Evolutionary conservation across 352 stramenopile genomes (phyloP).

Genomic region (Globisporangium iwayamae): DNA sequence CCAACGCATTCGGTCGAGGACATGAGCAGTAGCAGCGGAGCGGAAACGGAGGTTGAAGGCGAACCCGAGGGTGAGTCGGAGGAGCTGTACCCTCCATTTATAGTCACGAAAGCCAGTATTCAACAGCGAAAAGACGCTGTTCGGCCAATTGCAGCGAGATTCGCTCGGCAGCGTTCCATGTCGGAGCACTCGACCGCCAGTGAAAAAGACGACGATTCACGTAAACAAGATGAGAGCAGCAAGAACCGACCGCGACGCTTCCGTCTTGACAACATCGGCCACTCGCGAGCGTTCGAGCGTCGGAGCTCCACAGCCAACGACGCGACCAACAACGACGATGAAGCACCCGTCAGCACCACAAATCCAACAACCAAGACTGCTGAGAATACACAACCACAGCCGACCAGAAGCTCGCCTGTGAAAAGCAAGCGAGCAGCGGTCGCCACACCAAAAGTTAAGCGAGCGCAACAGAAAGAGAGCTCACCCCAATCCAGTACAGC

Average conservation of each 20-base stretch:
- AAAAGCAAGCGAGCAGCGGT: background rate
- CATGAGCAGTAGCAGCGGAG: constrained; percentile 50
- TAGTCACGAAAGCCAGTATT: background rate
- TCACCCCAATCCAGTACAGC: background rate
- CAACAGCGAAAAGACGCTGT: background rate
- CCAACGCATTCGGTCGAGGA: constrained; percentile 25
- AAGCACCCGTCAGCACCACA: background rate
- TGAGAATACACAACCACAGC: background rate
- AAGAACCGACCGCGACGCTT: constrained; percentile 23
- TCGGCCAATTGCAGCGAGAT: constrained; percentile 6
- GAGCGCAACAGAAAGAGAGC: background rate
- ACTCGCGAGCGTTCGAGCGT: background rate
- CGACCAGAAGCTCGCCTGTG: background rate
- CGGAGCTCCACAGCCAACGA: constrained; percentile 10
- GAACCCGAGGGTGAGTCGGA: constrained; percentile 32
- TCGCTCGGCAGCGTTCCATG: constrained; percentile 4
- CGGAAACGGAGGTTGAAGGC: constrained; percentile 59
- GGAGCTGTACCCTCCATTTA: background rate
- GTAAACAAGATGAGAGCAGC: background rate
- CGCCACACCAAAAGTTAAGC: background rate
- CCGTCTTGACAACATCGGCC: constrained; percentile 10
- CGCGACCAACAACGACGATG: background rate
- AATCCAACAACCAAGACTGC: background rate
- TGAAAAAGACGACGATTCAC: background rate
- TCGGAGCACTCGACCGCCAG: constrained; percentile 23